Base-by-base conservation (phyloP, 2,329 filamentous ascomycete genomes). In the Xylaria sp. region DNA sequence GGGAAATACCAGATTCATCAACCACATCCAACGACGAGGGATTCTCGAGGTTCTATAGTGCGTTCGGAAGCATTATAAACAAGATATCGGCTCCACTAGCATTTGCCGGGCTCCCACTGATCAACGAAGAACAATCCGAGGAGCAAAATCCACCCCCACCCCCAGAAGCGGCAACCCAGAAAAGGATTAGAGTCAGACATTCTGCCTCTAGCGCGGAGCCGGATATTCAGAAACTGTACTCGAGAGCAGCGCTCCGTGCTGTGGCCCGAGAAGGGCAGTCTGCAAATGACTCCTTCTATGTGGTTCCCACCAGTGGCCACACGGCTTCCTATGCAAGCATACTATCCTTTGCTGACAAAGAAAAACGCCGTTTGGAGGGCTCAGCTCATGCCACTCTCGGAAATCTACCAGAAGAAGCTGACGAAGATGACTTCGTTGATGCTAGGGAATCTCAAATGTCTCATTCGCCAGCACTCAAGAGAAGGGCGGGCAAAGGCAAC, bases 271-370 rank as follows among this genome's bases (percentile, higher is more conserved):
- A 91, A 37, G 89, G 89, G 0, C 86, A 90, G 34, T 86, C 86
- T 18, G 83, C 88, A 18, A 88, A 86, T 67, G 92, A 92, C 75
- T 96, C 92, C 9, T 99, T 99, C 82, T 98, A 98, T 79, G 92
- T 98, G 1, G 96, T 99, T 0, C 96, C 95, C 3, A 92, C 93
- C 0, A 94, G 92, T 20, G 95, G 96, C 5, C 94, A 95, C 72
- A 98, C 94, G 2, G 91, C 94, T 69, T 96, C 94, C 0, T 99
- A 98, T 77, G 94, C 96, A 54, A 94, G 92, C 71, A 98, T 99
- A 62, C 84, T 97, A 23, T 91, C 85, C 51, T 90, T 89, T 73
- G 89, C 88, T 44, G 87, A 90, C 72, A 91, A 91, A 75, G 89
- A 91, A 77, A 89, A 87, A 78, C 84, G 89, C 9, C 87, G 89